Percentiles rank a stretch among this genome's conserved stretches.
These are phyloP conservation scores for Lasiodiplodia hormozganensis DNA, from an alignment of 2,329 filamentous ascomycete genomes.

Conservation along the genomic window DNA sequence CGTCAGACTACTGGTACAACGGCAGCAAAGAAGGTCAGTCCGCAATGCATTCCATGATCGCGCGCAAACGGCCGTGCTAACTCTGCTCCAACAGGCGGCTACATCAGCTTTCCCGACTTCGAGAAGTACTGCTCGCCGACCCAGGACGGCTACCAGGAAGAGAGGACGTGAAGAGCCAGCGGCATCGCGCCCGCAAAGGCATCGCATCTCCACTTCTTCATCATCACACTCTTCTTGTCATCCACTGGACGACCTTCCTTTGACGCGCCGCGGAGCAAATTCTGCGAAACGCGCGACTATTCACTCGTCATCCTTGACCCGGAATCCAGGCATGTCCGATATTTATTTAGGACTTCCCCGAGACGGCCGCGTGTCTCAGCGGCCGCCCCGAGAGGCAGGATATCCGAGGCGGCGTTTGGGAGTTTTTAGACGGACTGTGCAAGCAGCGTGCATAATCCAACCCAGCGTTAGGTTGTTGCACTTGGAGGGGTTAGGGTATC, in stretches of 20 bases:
- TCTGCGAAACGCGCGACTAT: conserved; percentile 22
- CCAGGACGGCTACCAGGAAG: conserved; percentile 22
- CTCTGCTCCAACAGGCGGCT: conserved; percentile 41
- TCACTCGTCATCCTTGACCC: conserved; percentile 19
- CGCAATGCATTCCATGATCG: conserved; percentile 2
- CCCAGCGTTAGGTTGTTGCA: conserved; percentile 19
- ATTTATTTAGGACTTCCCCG: conserved; percentile 18
- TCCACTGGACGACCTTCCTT: conserved; percentile 13
- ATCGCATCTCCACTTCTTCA: not conserved
- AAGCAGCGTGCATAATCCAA: conserved; percentile 22
- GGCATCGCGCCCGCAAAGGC: not conserved
- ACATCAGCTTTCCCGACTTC: conserved; percentile 78
- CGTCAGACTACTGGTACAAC: conserved; percentile 46
- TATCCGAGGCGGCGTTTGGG: conserved; percentile 22
- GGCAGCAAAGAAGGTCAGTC: conserved; percentile 47
- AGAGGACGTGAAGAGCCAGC: conserved; percentile 11
- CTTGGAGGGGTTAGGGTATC: conserved; percentile 13
- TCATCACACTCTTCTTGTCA: not conserved
- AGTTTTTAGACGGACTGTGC: conserved; percentile 25
- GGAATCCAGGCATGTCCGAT: conserved; percentile 18
- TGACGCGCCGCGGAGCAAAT: conserved; percentile 7
- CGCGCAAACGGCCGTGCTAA: conserved; percentile 40
- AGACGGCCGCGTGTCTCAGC: conserved; percentile 13
- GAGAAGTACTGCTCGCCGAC: conserved; percentile 63
- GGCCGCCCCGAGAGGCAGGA: conserved; percentile 13